These are phyloP conservation scores for Pholiota adiposa DNA, from an alignment of 1,284 basidiomycete species.

Conservation along the genomic window DNA sequence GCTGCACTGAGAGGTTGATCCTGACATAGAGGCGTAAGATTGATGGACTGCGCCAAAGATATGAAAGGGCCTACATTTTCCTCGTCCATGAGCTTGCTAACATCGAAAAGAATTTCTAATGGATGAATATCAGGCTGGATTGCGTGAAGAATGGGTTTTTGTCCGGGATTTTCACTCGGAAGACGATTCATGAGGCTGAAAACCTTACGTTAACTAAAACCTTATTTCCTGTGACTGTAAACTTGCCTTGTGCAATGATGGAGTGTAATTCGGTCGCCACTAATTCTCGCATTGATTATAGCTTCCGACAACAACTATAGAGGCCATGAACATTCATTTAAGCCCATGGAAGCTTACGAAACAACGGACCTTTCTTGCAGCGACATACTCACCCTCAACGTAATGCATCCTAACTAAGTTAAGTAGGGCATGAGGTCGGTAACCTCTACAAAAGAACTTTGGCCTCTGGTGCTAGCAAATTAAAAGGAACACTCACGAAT, in stretches of 20 bases:
- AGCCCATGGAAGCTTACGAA: not conserved
- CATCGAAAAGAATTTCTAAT: constrained; percentile 74
- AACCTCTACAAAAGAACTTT: constrained; percentile 50
- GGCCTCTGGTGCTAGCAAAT: constrained; percentile 4
- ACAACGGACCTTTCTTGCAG: constrained; percentile 63
- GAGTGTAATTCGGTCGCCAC: constrained; percentile 68
- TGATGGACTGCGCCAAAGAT: constrained; percentile 5
- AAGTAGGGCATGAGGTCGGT: constrained; percentile 77
- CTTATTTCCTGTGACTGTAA: not conserved
- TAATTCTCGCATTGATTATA: constrained; percentile 72
- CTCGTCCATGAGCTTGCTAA: constrained; percentile 63
- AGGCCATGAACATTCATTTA: not conserved
- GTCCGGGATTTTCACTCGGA: constrained; percentile 49
- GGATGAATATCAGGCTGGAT: constrained; percentile 80
- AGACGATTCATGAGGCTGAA: constrained; percentile 71
- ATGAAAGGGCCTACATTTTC: constrained; percentile 42
- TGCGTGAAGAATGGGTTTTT: constrained; percentile 64
- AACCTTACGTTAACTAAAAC: constrained; percentile 9
- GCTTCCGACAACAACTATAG: constrained; percentile 72
- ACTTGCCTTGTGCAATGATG: constrained; percentile 78
- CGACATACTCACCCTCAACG: constrained; percentile 63
- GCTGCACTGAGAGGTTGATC: constrained; percentile 73
- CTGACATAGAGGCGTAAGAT: constrained; percentile 37
- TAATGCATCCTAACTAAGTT: constrained; percentile 82
- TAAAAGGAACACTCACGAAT: constrained; percentile 59